phyloP scores from a whole-genome alignment of 805 yeast species.

The Lachancea meyersii region DNA sequence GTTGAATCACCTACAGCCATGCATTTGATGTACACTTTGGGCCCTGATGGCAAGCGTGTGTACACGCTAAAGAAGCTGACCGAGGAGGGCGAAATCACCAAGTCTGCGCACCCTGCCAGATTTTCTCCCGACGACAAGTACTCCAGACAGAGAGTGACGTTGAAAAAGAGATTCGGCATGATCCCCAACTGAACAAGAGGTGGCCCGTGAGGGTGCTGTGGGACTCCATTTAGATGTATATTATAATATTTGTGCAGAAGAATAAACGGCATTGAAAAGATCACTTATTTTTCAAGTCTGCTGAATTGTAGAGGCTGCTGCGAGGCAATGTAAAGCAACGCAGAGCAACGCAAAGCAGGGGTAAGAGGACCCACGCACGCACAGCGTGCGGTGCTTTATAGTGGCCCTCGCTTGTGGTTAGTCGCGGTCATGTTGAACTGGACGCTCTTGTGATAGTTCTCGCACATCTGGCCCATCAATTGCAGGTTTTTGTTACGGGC shows the following conservation, averaged over 20 bases:
- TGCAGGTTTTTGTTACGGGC: slow-evolving; percentile 63
- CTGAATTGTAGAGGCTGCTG: neutral
- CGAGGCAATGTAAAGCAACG: no score
- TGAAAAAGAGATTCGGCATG: slow-evolving; percentile 87
- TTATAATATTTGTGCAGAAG: neutral
- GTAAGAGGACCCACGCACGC: no score
- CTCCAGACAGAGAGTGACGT: slow-evolving; percentile 97
- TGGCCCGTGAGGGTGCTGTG: no score
- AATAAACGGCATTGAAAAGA: slow-evolving; percentile 7
- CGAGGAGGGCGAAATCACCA: slow-evolving; percentile 87
- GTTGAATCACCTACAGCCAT: slow-evolving; percentile 34
- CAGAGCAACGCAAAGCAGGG: no score
- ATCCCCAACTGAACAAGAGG: slow-evolving; percentile 67
- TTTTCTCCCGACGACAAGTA: slow-evolving; percentile 99
- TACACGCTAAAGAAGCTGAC: slow-evolving; percentile 85
- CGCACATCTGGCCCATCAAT: slow-evolving; percentile 72
- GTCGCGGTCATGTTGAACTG: slow-evolving; percentile 65
- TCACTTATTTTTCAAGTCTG: no score
- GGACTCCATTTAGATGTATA: slow-evolving; percentile 1
- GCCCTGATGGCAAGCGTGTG: slow-evolving; percentile 89
- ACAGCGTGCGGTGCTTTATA: no score
- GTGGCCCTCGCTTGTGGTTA: slow-evolving; percentile 52
- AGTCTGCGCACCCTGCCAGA: slow-evolving; percentile 99
- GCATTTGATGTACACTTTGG: slow-evolving; percentile 99
- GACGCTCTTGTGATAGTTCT: slow-evolving; percentile 62